These are phyloP conservation scores for Corchorus capsularis DNA, from an alignment of 345 rosid species.

Conservation along the genomic window DNA sequence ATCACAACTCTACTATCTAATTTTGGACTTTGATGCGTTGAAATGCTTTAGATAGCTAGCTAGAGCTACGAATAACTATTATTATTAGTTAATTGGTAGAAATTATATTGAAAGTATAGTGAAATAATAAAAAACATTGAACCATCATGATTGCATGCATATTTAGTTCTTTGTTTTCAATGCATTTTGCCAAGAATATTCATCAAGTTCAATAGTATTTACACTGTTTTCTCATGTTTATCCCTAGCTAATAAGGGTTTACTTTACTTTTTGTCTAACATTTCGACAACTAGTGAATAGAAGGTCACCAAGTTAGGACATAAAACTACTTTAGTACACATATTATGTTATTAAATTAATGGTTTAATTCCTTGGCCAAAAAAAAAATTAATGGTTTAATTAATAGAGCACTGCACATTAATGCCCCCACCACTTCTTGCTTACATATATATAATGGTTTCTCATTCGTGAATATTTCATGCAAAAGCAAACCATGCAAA, in stretches of 20 bases:
- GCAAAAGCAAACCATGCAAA: slow-evolving; percentile 14
- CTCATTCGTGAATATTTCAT: slow-evolving; percentile 18
- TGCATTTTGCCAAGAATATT: neutral
- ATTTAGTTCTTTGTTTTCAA: neutral
- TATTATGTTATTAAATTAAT: neutral
- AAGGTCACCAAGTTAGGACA: slow-evolving; percentile 12
- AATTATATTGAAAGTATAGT: neutral
- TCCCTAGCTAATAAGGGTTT: neutral
- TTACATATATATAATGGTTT: neutral
- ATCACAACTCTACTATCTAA: neutral
- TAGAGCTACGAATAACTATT: neutral
- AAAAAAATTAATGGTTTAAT: neutral
- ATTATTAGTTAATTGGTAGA: slow-evolving; percentile 2
- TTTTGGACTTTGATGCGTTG: neutral
- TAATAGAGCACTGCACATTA: slow-evolving; percentile 2
- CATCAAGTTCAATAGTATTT: neutral
- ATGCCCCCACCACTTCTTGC: slow-evolving; percentile 14
- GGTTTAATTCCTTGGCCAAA: too few relatives aligned
- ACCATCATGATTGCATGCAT: slow-evolving; percentile 12
- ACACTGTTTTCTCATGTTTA: neutral
- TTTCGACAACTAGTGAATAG: neutral
- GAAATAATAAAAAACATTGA: neutral
- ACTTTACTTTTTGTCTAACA: neutral
- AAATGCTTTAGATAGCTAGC: neutral
- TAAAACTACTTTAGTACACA: neutral